Conservation (phyloP, 2,329 filamentous ascomycete species). For the Fusarium kyushuense region DNA sequence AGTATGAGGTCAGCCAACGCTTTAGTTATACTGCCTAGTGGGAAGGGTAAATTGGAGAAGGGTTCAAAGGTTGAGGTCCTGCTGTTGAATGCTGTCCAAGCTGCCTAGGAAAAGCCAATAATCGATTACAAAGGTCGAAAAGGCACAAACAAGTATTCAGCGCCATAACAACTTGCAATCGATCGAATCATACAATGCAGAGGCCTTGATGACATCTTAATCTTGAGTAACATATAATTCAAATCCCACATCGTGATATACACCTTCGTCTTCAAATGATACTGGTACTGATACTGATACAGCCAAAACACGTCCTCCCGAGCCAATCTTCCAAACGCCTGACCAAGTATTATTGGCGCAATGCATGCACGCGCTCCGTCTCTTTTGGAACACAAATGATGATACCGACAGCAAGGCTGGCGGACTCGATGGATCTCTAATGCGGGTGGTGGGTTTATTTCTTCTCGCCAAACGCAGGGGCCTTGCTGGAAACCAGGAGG, state of each 20-base stretch:
- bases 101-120: slow-evolving; percentile 13
- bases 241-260: slow-evolving; percentile 51
- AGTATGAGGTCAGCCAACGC: slow-evolving; percentile 92
- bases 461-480: slow-evolving; percentile 73
- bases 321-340: slow-evolving; percentile 57
- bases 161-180: slow-evolving; percentile 34
- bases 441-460: slow-evolving; percentile 30
- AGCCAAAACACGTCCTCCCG: slow-evolving; percentile 51
- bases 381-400: slow-evolving; percentile 40
- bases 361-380: slow-evolving; percentile 50
- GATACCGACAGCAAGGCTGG: slow-evolving; percentile 29
- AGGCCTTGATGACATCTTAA: slow-evolving; percentile 31
- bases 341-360: slow-evolving; percentile 55
- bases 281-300: slow-evolving; percentile 54
- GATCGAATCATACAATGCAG: slow-evolving; percentile 39
- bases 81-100: slow-evolving; percentile 72
- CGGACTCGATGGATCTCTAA: slow-evolving; percentile 37
- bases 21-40: slow-evolving; percentile 78
- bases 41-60: slow-evolving; percentile 72
- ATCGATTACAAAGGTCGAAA: background rate
- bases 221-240: slow-evolving; percentile 45
- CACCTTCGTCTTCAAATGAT: slow-evolving; percentile 50
- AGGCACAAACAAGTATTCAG: background rate
- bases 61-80: slow-evolving; percentile 81
- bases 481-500: slow-evolving; percentile 86